phyloP scores from a whole-genome alignment of 768 basidiomycete species.

The Suillus placidus region DNA sequence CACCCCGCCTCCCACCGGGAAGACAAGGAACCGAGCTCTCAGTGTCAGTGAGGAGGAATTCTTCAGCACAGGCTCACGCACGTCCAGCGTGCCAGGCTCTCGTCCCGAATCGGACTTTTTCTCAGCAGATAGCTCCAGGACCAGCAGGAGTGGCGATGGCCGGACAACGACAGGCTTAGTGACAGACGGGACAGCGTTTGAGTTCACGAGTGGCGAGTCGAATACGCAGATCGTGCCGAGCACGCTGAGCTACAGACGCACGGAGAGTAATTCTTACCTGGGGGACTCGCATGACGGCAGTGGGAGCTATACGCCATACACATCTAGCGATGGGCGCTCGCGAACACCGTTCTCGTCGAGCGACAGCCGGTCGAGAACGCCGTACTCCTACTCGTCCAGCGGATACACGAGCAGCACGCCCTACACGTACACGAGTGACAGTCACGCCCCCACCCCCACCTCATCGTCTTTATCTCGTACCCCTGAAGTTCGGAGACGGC shows the following conservation, averaged over 20 bases:
- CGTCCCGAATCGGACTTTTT: slow-evolving; percentile 36
- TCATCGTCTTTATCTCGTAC: slow-evolving; percentile 64
- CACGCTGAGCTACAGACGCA: slow-evolving; percentile 52
- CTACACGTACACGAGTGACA: slow-evolving; percentile 30
- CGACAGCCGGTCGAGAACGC: slow-evolving; percentile 12
- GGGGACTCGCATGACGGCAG: slow-evolving; percentile 55
- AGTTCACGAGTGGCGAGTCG: slow-evolving; percentile 39
- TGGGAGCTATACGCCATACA: slow-evolving; percentile 34
- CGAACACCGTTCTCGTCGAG: slow-evolving; percentile 13
- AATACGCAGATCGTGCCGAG: slow-evolving; percentile 53
- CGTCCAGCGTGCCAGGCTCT: slow-evolving; percentile 34
- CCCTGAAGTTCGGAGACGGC: slow-evolving; percentile 56
- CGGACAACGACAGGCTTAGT: slow-evolving; percentile 33
- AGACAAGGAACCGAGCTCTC: slow-evolving; percentile 31
- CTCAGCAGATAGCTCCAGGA: slow-evolving; percentile 36
- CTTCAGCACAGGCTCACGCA: slow-evolving; percentile 44
- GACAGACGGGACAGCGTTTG: slow-evolving; percentile 44
- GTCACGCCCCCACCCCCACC: slow-evolving; percentile 27
- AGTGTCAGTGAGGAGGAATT: slow-evolving; percentile 49
- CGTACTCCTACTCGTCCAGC: slow-evolving; percentile 20
- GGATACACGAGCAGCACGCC: slow-evolving; percentile 20
- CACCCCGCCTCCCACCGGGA: slow-evolving; percentile 48
- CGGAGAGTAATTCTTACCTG: slow-evolving; percentile 57
- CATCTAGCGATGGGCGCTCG: slow-evolving; percentile 4
- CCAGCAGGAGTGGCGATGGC: slow-evolving; percentile 26